phyloP scores from a whole-genome alignment of 305 asterid species.

The Caryopteris hybrid region DNA sequence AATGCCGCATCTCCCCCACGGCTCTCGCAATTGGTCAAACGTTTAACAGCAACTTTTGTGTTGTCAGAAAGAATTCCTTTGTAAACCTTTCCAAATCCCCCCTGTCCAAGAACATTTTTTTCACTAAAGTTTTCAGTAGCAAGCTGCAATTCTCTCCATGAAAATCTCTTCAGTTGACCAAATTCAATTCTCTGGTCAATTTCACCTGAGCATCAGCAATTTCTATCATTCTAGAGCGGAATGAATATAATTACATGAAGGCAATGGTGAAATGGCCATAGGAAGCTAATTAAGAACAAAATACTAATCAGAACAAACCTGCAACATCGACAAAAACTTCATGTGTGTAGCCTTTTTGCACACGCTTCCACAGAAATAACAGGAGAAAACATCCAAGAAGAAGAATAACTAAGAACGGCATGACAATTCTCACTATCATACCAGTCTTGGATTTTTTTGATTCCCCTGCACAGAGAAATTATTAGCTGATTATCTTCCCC shows the following conservation, averaged over 20 bases:
- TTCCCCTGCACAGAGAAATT: constrained; percentile 36
- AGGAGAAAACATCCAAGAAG: constrained; percentile 51
- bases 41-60: constrained; percentile 86
- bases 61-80: constrained; percentile 74
- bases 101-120: constrained; percentile 84
- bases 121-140: constrained; percentile 78
- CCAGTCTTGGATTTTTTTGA: constrained; percentile 52
- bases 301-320: constrained; percentile 43
- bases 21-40: constrained; percentile 75
- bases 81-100: constrained; percentile 94
- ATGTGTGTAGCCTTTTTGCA: constrained; percentile 39
- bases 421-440: constrained; percentile 48
- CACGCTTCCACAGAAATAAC: constrained; percentile 44
- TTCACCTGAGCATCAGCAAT: constrained; percentile 52
- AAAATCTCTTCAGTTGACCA: constrained; percentile 88
- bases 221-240: background rate
- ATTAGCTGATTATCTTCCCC: background rate
- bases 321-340: constrained; percentile 85
- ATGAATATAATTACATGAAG: background rate
- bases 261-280: background rate
- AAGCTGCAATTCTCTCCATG: constrained; percentile 91
- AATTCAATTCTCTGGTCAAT: constrained; percentile 73
- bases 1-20: constrained; percentile 89
- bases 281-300: background rate
- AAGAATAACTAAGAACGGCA: constrained; percentile 48